Percentiles rank a stretch among this genome's conserved stretches.
Conservation (phyloP, 176 grass and related monocot genomes). For the Saccharum spontaneum region DNA sequence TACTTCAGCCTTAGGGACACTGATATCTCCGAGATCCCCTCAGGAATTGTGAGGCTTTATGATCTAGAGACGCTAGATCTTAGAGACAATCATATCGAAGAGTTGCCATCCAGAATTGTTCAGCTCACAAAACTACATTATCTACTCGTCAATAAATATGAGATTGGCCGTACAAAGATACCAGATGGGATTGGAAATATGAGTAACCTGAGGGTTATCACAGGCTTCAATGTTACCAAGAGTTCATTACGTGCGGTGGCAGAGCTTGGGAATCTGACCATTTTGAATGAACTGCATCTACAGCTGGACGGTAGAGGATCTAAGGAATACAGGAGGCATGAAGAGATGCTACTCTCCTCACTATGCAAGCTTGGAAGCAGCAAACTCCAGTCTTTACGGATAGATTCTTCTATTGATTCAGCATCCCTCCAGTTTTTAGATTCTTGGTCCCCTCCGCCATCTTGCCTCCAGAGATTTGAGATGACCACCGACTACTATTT, state of each 20-base stretch:
- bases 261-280: not conserved
- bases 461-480: not conserved
- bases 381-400: not conserved
- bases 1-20: not conserved
- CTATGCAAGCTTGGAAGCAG: slow-evolving; percentile 2
- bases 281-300: not conserved
- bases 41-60: not conserved
- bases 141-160: no score
- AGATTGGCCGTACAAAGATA: no score
- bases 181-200: slow-evolving; percentile 2
- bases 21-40: not conserved
- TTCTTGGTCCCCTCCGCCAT: slow-evolving; percentile 16
- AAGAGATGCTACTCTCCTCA: not conserved
- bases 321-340: not conserved
- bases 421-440: not conserved
- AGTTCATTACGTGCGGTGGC: not conserved
- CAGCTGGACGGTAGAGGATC: not conserved
- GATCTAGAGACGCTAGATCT: not conserved
- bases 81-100: fast-evolving
- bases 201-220: not conserved
- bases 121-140: not conserved
- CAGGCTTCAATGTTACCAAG: not conserved
- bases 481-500: not conserved
- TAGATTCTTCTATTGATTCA: fast-evolving
- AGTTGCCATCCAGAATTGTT: not conserved